These are phyloP conservation scores for Pachysandra terminalis DNA, from an alignment of 164 flowering plant genomes.

Conservation along the genomic window DNA sequence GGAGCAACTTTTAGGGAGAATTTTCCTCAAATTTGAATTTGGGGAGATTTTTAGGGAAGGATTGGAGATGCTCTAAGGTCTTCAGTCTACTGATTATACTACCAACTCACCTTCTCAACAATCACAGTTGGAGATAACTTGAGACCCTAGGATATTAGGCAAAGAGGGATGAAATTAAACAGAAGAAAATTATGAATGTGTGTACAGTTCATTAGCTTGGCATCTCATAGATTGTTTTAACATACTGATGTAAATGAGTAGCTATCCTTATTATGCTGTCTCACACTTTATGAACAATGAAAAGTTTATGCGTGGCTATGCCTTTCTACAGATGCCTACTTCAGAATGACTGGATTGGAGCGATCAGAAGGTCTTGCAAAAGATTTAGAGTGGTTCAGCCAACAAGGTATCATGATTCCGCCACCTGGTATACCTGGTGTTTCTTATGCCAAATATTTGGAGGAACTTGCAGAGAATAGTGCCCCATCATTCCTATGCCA, in stretches of 20 bases:
- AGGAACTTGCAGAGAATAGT: constrained; percentile 63
- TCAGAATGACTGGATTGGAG: constrained; percentile 85
- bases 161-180: too few relatives aligned
- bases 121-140: not conserved
- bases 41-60: too few relatives aligned
- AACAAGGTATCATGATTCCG: constrained; percentile 56
- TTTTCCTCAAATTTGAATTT: too few relatives aligned
- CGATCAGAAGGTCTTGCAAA: constrained; percentile 48
- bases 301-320: not conserved
- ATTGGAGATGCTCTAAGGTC: too few relatives aligned
- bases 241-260: not conserved
- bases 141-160: not conserved
- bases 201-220: not conserved
- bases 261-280: not conserved
- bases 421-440: constrained; percentile 61
- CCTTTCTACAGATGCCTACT: constrained; percentile 61
- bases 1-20: too few relatives aligned
- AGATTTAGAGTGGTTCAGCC: constrained; percentile 69
- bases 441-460: constrained; percentile 66
- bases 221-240: not conserved
- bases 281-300: not conserved
- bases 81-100: not conserved
- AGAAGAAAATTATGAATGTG: not conserved
- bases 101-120: not conserved
- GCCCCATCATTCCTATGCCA: constrained; percentile 76